Conservation (phyloP, 2,329 filamentous ascomycete species). For the Sclerotinia spermophila region DNA sequence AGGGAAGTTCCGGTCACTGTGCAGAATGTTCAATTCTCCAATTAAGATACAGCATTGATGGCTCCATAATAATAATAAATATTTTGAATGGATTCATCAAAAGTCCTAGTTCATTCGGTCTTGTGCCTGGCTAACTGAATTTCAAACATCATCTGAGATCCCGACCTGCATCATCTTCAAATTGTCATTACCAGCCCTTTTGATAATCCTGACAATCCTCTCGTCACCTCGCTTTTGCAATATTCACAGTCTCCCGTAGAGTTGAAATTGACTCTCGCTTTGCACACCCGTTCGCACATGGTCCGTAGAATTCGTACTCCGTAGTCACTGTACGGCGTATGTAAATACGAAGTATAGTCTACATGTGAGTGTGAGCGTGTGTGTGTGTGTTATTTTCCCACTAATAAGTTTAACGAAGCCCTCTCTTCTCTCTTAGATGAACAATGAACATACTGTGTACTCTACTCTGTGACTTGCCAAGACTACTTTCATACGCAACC, state of each 20-base stretch:
- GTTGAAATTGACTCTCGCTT: background rate
- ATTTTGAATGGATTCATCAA: background rate
- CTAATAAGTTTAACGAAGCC: background rate
- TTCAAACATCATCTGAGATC: conserved; percentile 2
- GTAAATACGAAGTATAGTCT: too few relatives aligned
- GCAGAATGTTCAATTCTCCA: background rate
- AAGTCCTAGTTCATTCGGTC: background rate
- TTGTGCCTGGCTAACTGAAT: conserved; percentile 2
- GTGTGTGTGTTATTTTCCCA: too few relatives aligned
- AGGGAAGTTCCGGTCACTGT: background rate
- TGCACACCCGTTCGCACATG: background rate
- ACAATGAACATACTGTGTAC: too few relatives aligned
- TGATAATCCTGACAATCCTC: too few relatives aligned
- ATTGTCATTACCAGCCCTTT: conserved; percentile 6
- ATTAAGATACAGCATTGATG: background rate
- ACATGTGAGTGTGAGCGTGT: too few relatives aligned
- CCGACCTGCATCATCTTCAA: conserved; percentile 6
- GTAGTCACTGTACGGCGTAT: background rate
- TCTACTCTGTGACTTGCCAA: background rate
- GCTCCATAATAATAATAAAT: background rate
- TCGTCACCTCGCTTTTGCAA: background rate
- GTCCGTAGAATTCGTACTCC: background rate
- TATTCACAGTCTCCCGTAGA: background rate
- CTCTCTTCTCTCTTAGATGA: background rate
- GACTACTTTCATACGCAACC: background rate